Conservation (phyloP, 148 eudicot species). For the Nepenthes gracilis region DNA sequence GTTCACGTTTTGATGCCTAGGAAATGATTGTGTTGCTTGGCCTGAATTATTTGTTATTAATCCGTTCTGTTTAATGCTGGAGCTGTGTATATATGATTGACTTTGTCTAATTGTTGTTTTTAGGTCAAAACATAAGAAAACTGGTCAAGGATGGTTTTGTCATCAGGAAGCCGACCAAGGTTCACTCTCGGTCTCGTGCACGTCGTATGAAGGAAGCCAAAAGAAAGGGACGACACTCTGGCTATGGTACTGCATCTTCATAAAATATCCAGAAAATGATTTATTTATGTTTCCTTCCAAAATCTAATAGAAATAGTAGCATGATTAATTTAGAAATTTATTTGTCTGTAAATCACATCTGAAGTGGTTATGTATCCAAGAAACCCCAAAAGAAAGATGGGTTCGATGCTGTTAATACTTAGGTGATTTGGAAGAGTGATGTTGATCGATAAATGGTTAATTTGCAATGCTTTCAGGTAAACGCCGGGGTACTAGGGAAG, state of each 20-base stretch:
- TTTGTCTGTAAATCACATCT: neutral
- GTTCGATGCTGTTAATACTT: neutral
- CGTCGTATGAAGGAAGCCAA: conserved; percentile 21
- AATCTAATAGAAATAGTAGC: neutral
- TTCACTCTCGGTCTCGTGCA: conserved; percentile 32
- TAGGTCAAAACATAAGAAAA: conserved; percentile 21
- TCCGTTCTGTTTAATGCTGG: neutral
- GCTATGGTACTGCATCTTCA: conserved; percentile 12
- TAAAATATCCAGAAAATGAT: neutral
- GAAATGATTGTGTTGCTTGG: neutral
- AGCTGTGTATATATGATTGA: neutral
- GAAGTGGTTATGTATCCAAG: neutral
- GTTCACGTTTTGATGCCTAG: neutral
- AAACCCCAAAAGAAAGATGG: neutral
- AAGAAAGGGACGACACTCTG: conserved; percentile 34
- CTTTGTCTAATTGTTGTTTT: neutral
- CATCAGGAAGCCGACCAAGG: conserved; percentile 23
- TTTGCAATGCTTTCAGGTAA: conserved; percentile 8
- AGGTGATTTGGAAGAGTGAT: neutral
- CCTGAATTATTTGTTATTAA: neutral
- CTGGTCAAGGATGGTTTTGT: conserved; percentile 31
- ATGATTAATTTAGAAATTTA: neutral
- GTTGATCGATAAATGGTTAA: neutral
- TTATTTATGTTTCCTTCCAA: neutral
- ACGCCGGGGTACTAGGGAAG: conserved; percentile 29